Percentiles rank a stretch among this genome's conserved stretches.
Evolutionary conservation across 2,329 filamentous ascomycete species (phyloP).

Genomic region (Zasmidium citrigriseum): DNA sequence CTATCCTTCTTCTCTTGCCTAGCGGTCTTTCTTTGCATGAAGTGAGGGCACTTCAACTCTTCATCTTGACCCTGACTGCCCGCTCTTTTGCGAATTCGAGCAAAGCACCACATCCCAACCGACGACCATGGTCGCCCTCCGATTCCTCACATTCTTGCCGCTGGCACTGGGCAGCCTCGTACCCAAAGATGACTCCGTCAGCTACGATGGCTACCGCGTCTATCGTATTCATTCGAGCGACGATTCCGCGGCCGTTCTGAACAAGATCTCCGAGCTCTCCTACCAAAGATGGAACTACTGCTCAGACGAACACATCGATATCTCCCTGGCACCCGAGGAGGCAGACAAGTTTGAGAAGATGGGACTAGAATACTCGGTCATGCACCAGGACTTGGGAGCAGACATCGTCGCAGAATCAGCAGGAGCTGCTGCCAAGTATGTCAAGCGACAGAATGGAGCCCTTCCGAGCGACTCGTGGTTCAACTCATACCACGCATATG

Average conservation of each 20-base stretch:
- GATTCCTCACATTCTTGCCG: conserved; percentile 10
- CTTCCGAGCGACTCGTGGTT: conserved; percentile 25
- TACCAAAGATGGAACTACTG: conserved; percentile 21
- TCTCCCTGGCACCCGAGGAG: conserved; percentile 16
- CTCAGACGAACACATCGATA: conserved; percentile 18
- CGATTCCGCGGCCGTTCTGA: conserved; percentile 10
- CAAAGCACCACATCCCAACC: neutral
- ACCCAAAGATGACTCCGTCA: conserved; percentile 12
- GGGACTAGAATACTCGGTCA: conserved; percentile 17
- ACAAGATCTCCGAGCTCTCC: conserved; percentile 14
- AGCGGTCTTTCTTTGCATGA: neutral
- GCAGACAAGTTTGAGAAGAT: conserved; percentile 19
- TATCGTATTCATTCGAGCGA: conserved; percentile 17
- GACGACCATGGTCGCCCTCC: conserved; percentile 10
- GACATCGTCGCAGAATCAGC: conserved; percentile 19
- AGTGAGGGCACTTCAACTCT: neutral
- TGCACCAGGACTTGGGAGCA: conserved; percentile 24
- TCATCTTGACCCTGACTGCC: neutral
- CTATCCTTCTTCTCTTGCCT: neutral
- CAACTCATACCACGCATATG: conserved; percentile 27
- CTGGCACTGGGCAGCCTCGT: conserved; percentile 17
- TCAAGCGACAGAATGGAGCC: conserved; percentile 13
- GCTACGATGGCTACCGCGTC: conserved; percentile 20
- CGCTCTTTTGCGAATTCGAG: neutral
- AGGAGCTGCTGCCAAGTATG: conserved; percentile 9